Percentiles rank a stretch among this genome's conserved stretches.
Conservation (phyloP, 2,329 filamentous ascomycete genomes). For the Furcasterigmium furcatum region DNA sequence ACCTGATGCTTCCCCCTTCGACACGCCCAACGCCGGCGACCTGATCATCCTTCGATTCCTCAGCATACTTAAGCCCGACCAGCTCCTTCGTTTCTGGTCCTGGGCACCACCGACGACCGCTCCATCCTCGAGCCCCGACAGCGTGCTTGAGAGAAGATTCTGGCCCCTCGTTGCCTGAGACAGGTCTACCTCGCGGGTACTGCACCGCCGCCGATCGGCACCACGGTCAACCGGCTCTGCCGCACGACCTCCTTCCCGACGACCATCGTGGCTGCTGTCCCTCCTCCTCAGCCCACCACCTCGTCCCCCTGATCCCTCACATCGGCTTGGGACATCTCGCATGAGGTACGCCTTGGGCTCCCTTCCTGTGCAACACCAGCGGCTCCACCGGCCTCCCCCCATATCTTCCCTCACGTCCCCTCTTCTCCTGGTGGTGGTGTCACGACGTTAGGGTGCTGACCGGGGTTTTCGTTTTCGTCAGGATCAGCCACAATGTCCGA, state of each 20-base stretch:
- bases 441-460: slow-evolving; percentile 8
- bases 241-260: background rate
- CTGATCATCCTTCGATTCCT: background rate
- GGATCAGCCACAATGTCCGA: slow-evolving; percentile 51
- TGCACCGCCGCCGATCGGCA: too few relatives aligned
- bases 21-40: background rate
- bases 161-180: too few relatives aligned
- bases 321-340: background rate
- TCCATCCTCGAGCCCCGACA: too few relatives aligned
- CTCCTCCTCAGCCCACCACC: background rate
- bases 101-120: too few relatives aligned
- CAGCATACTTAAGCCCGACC: too few relatives aligned
- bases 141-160: too few relatives aligned
- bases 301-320: background rate
- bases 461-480: slow-evolving; percentile 14
- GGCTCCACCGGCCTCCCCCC: slow-evolving; percentile 1
- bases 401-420: slow-evolving; percentile 14
- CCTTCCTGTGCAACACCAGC: background rate
- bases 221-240: background rate
- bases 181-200: too few relatives aligned
- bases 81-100: too few relatives aligned
- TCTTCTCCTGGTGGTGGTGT: slow-evolving; percentile 6
- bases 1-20: background rate
- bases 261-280: background rate
- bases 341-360: background rate